A percentile compares a stretch with the other conserved stretches of the same genome.
phyloP scores from a whole-genome alignment of 192 early-diverging fungal species.

The Lobosporangium transversale region DNA sequence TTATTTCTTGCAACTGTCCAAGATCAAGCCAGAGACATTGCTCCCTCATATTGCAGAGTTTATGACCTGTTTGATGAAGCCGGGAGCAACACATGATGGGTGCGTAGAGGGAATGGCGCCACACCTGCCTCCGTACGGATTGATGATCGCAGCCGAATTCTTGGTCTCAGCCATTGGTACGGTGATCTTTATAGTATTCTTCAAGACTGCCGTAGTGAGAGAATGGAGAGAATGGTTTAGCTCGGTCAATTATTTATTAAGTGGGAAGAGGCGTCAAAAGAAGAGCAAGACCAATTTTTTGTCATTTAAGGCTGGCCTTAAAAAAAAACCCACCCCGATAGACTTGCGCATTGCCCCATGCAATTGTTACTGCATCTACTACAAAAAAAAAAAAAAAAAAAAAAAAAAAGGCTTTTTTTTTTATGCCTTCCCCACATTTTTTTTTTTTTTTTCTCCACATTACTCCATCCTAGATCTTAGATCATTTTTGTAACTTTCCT shows the following conservation, averaged over 20 bases:
- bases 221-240: constrained; percentile 62
- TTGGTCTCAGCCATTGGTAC: constrained; percentile 57
- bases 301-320: constrained; percentile 50
- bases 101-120: constrained; percentile 45
- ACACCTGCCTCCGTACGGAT: constrained; percentile 55
- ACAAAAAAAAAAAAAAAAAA: too few relatives aligned
- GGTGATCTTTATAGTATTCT: constrained; percentile 57
- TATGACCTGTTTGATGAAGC: constrained; percentile 52
- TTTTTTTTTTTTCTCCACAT: too few relatives aligned
- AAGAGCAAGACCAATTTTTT: constrained; percentile 63
- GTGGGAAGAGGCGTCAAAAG: constrained; percentile 40
- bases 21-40: constrained; percentile 21
- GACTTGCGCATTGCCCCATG: too few relatives aligned
- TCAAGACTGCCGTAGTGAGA: constrained; percentile 49
- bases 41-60: constrained; percentile 27
- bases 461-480: too few relatives aligned
- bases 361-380: too few relatives aligned
- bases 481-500: too few relatives aligned
- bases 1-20: constrained; percentile 57
- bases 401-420: too few relatives aligned
- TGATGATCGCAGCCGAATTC: constrained; percentile 59
- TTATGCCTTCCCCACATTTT: too few relatives aligned
- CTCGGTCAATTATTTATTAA: constrained; percentile 36
- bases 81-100: constrained; percentile 38
- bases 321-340: too few relatives aligned